Evolutionary conservation across 176 grass and related monocot species (phyloP), one percentile per base, ranked within the genome.

Genomic region (Aegilops umbellulata): DNA sequence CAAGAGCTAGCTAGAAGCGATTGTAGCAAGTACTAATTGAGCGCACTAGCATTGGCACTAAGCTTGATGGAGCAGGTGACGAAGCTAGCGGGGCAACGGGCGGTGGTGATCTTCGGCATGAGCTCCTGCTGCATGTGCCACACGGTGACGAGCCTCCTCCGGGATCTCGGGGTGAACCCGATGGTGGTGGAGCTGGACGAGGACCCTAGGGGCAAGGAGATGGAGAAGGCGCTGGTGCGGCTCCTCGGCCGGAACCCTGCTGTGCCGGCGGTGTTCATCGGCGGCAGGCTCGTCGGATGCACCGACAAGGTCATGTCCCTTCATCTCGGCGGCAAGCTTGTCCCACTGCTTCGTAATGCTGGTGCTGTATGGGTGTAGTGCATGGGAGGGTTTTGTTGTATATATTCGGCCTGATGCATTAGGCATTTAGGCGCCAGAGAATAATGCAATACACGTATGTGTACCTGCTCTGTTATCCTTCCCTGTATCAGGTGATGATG

Each of bases 61-160:
- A 22, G 1, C 19, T 22, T 58, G 7, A 88, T 88, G 87, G 87
- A 88, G n/a, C 65, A 65, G 57, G 95, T 97, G 51, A 94, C 83
- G 47, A 97, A 46, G 84, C 87, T 94, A 8, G 92, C 92, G 15
- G 80, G 88, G 15, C 92, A 97, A 42, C 53, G 90, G 1, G 86
- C 95, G 8, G 90, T 97, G 31, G 95, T 94, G 62, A 87, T 94
- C 58, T 97, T 97, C 83, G 92, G 83, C 84, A 68, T 53, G 60
- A 94, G 88, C 88, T 94, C 95, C 5, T 97, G 95, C 81, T 92
- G 92, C 84, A 94, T 94, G 92, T 92, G 86, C 76, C 95, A 94
- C 88, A 92, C 90, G 1, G 83, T 92, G 63, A 92, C 84, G 22
- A 88, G 90, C 9, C 88, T 90, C 0, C 63, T 90, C 49, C 75